Evolutionary conservation across 179 eudicot genomes (phyloP).

Genomic region (Silene vulgaris): DNA sequence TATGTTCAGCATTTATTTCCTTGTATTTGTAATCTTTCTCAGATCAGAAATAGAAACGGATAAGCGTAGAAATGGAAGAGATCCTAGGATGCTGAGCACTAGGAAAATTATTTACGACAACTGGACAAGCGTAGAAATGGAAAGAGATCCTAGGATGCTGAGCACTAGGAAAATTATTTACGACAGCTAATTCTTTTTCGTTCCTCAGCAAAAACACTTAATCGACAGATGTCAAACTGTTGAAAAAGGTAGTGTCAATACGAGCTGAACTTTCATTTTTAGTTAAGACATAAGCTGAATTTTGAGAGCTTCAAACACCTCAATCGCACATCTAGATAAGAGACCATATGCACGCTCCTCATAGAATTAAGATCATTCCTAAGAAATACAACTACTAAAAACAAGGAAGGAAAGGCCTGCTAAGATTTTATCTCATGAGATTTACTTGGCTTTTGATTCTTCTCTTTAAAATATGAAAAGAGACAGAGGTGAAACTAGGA

Average conservation of each 20-base stretch:
- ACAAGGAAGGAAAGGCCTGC: background rate
- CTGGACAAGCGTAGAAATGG: background rate
- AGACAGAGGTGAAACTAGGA: background rate
- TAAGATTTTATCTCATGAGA: background rate
- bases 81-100: background rate
- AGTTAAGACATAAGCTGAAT: too few species aligned
- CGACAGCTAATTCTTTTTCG: background rate
- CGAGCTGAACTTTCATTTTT: too few species aligned
- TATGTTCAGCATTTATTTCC: constrained; percentile 1
- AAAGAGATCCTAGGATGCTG: background rate
- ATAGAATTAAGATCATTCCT: background rate
- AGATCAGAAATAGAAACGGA: background rate
- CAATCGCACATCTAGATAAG: background rate
- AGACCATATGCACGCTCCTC: background rate
- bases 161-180: background rate
- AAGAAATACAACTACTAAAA: background rate
- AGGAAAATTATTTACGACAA: background rate
- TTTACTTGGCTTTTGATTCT: background rate
- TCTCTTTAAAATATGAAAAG: background rate
- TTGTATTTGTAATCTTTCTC: background rate
- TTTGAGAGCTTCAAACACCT: too few species aligned
- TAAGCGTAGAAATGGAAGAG: constrained; percentile 6
- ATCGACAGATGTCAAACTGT: too few species aligned
- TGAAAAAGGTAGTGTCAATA: too few species aligned
- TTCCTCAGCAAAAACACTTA: background rate